Base-by-base conservation (phyloP, 228 moss, liverwort and hornwort species). In the Sphagnum fallax region DNA sequence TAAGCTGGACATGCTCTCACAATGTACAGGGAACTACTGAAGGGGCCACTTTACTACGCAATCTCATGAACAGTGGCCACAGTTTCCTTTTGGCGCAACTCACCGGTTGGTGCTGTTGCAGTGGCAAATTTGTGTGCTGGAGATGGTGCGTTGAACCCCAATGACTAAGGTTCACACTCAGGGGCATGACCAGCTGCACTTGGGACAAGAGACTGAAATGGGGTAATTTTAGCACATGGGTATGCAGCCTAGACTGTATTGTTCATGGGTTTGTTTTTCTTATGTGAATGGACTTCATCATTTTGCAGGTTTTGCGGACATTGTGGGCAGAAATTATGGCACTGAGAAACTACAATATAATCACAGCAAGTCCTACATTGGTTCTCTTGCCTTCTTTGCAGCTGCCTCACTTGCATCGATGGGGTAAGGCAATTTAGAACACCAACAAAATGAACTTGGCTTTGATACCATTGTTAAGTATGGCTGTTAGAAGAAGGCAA, bases 111-210 rank as follows among this genome's bases (percentile, higher is more conserved):
- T 57, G 83, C 83, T 68, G 84, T 89, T 64, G 83, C 93, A 52
- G 75, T 96, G 47, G 69, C 89, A 32, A 96, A 79, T 86, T 78
- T 96, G 55, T 96, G 96, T 59, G 88, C 88, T 5, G 96, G 93
- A 73, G 93, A 96, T 81, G 96, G 94, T 94, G 80, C 48, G 62
- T 68, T 55, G 8, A 4, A 55, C 9, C 55, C 55, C 32, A 32
- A 32, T 32, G 32, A 32, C 32, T 32, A 32, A 32, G 32, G 2
- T 32, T 32, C 32, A 32, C 32, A 32, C 32, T 32, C 32, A 32
- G 2, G 32, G 32, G 32, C 32, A 32, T 32, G 32, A 32, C 32
- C 2, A 32, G 32, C 32, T 32, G 32, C 32, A 32, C 32, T 32
- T 32, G 2, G 32, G 32, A 32, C 32, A 32, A 32, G 32, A 32